These are phyloP conservation scores for Gymnopus androsaceus DNA, from an alignment of 1,284 basidiomycete species.

Conservation along the genomic window DNA sequence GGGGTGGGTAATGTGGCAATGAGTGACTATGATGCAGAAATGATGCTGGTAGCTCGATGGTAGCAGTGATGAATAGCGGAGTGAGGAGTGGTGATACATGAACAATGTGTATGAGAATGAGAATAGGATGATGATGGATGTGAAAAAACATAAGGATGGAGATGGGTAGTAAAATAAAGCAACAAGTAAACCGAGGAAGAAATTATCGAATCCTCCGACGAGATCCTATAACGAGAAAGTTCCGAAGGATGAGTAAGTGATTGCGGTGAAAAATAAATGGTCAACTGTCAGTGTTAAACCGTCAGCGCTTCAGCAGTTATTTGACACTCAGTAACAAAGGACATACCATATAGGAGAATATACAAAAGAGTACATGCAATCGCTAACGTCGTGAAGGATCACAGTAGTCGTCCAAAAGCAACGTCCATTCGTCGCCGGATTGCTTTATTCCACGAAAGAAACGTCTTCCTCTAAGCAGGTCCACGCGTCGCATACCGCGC, in stretches of 20 bases:
- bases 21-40: no score
- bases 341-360: neutral
- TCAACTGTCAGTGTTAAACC: neutral
- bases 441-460: slow-evolving; percentile 42
- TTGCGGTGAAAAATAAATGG: neutral
- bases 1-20: no score
- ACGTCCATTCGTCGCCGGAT: slow-evolving; percentile 9
- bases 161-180: neutral
- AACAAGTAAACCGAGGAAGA: neutral
- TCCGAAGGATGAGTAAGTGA: slow-evolving; percentile 2
- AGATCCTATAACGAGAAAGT: neutral
- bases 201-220: neutral
- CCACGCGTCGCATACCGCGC: slow-evolving; percentile 51
- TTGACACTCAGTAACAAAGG: neutral
- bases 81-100: no score
- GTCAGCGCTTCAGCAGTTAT: no score
- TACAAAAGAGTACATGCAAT: slow-evolving; percentile 6
- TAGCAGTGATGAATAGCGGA: no score
- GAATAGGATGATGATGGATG: neutral
- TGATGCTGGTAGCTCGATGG: no score
- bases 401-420: slow-evolving; percentile 10
- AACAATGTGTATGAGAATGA: neutral
- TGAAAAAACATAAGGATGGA: neutral
- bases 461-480: slow-evolving; percentile 46
- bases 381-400: slow-evolving; percentile 10